Percentiles rank a stretch among this genome's conserved stretches.
Conservation (phyloP, 2,329 filamentous ascomycete genomes). For the Monosporascus sp. region DNA sequence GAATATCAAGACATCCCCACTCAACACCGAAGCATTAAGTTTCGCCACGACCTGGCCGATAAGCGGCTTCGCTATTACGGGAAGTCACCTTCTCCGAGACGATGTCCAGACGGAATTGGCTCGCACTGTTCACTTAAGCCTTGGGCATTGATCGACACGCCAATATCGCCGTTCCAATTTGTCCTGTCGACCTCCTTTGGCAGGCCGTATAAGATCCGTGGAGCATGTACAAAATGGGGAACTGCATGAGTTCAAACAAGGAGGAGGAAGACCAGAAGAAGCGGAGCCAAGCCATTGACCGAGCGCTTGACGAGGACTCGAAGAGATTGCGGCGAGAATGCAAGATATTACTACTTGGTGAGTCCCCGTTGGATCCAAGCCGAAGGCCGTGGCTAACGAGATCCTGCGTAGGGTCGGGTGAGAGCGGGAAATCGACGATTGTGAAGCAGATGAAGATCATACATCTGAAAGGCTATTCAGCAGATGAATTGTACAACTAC, state of each 20-base stretch:
- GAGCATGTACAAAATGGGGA: slow-evolving; percentile 61
- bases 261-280: slow-evolving; percentile 93
- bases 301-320: slow-evolving; percentile 88
- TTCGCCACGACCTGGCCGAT: neutral
- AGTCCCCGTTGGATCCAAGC: slow-evolving; percentile 3
- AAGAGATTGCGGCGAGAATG: slow-evolving; percentile 91
- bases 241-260: slow-evolving; percentile 83
- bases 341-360: slow-evolving; percentile 96
- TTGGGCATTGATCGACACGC: neutral
- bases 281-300: slow-evolving; percentile 92
- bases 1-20: neutral
- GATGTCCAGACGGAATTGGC: neutral
- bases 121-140: neutral
- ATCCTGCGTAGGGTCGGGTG: slow-evolving; percentile 65
- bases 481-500: slow-evolving; percentile 90
- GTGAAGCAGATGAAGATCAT: slow-evolving; percentile 99
- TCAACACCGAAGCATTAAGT: neutral
- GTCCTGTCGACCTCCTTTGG: slow-evolving; percentile 1
- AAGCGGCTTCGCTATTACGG: neutral
- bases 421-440: slow-evolving; percentile 98
- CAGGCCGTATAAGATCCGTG: slow-evolving; percentile 8
- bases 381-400: neutral
- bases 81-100: neutral
- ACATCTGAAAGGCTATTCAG: slow-evolving; percentile 93
- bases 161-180: neutral